Conservation (phyloP, 164 flowering plant species). For the Berberis vulgaris region DNA sequence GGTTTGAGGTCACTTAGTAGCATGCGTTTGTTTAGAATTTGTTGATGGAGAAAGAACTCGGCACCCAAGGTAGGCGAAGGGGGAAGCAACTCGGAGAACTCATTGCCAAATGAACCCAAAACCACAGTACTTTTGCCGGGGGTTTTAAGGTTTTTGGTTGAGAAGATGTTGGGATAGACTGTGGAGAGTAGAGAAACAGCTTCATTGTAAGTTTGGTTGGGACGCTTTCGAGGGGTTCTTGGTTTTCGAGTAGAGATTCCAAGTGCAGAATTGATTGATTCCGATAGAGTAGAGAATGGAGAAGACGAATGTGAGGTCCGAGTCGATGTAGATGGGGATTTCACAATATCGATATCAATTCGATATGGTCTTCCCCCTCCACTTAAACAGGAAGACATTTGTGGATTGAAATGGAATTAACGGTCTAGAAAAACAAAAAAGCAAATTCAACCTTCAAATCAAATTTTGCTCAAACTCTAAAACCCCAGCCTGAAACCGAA, state of each 20-base stretch:
- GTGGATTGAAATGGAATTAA: not conserved
- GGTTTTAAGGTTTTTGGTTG: constrained; percentile 40
- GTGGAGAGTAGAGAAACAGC: constrained; percentile 81
- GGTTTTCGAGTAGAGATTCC: constrained; percentile 65
- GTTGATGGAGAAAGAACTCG: constrained; percentile 5
- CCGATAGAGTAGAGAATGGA: constrained; percentile 73
- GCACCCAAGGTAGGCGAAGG: constrained; percentile 28
- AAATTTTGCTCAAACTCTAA: no score
- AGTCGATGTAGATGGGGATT: constrained; percentile 44
- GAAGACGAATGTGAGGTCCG: constrained; percentile 56
- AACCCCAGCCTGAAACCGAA: not conserved
- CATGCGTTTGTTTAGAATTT: constrained; percentile 22
- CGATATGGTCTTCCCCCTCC: constrained; percentile 61
- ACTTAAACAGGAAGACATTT: constrained; percentile 64
- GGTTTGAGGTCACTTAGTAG: constrained; percentile 18
- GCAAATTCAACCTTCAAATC: no score
- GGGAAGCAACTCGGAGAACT: constrained; percentile 46
- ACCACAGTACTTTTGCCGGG: constrained; percentile 31
- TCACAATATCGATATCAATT: constrained; percentile 53
- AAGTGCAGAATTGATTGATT: constrained; percentile 55
- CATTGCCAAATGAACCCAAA: constrained; percentile 23
- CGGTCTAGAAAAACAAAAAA: constrained; percentile 10
- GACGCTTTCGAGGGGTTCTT: constrained; percentile 74
- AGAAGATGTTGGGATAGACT: constrained; percentile 69
- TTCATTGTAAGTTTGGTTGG: constrained; percentile 82